These are phyloP conservation scores for Fusarium nisikadoi DNA, from an alignment of 2,329 filamentous ascomycete genomes.

Conservation along the genomic window DNA sequence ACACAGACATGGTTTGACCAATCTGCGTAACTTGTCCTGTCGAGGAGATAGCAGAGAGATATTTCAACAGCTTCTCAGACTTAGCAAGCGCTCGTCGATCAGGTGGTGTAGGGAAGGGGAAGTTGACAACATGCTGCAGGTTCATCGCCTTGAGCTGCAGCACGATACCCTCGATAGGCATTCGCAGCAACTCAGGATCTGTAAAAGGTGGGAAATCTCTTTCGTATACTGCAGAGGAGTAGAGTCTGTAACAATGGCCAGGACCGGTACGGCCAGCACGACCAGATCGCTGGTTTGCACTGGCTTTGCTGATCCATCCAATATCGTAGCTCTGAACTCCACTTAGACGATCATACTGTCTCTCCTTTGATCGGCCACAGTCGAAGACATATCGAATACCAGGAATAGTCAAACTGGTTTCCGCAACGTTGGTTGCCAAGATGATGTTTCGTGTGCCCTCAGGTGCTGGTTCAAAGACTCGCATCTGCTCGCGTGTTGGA, in stretches of 20 bases:
- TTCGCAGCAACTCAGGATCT: conserved; percentile 87
- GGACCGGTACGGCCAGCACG: conserved; percentile 95
- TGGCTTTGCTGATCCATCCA: conserved; percentile 97
- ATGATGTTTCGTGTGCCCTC: conserved; percentile 87
- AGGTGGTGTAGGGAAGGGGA: conserved; percentile 94
- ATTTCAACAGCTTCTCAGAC: conserved; percentile 86
- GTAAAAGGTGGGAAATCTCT: conserved; percentile 87
- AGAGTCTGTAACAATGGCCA: conserved; percentile 94
- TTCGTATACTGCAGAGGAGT: conserved; percentile 94
- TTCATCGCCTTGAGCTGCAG: conserved; percentile 96
- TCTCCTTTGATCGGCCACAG: conserved; percentile 90
- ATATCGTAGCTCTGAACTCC: conserved; percentile 97
- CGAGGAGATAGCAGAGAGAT: conserved; percentile 81
- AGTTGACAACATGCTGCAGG: conserved; percentile 88
- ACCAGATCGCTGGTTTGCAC: conserved; percentile 89
- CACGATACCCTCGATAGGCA: conserved; percentile 92
- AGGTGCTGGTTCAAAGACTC: conserved; percentile 86
- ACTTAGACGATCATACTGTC: conserved; percentile 85
- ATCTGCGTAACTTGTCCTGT: conserved; percentile 80
- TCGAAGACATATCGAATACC: conserved; percentile 97
- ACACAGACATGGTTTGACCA: conserved; percentile 85
- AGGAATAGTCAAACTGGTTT: conserved; percentile 96
- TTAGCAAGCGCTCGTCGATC: conserved; percentile 79
- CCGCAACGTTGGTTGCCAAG: conserved; percentile 94
- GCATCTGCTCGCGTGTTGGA: conserved; percentile 88